Evolutionary conservation across 345 rosid species (phyloP).

Genomic region (Limnanthes douglasii): DNA sequence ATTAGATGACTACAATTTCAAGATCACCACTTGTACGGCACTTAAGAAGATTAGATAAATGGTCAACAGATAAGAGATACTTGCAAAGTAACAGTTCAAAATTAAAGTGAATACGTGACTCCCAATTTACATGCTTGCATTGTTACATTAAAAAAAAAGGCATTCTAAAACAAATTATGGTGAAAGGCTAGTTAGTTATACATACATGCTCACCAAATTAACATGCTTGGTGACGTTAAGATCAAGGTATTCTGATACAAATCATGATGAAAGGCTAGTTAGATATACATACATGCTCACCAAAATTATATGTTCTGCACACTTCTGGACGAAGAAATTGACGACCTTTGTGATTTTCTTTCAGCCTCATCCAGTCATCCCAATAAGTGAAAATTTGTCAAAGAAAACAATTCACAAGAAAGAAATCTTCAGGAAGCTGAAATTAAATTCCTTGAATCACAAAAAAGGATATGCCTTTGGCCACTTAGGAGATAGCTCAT

Average conservation of each 20-base stretch:
- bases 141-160: too few relatives aligned
- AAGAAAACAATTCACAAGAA: conserved; percentile 24
- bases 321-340: conserved; percentile 95
- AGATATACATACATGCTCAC: conserved; percentile 70
- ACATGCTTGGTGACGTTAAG: background rate
- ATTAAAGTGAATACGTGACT: too few relatives aligned
- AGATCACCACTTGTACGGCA: too few relatives aligned
- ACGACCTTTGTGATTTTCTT: conserved; percentile 81
- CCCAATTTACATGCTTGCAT: too few relatives aligned
- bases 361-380: conserved; percentile 98
- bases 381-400: conserved; percentile 73
- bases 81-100: too few relatives aligned
- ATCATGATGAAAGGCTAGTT: conserved; percentile 1
- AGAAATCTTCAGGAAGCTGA: conserved; percentile 6
- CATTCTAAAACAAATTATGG: too few relatives aligned
- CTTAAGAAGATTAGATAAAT: too few relatives aligned
- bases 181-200: too few relatives aligned
- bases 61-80: too few relatives aligned
- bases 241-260: conserved; percentile 1
- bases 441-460: conserved; percentile 6
- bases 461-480: conserved; percentile 93
- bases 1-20: too few relatives aligned
- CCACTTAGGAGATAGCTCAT: conserved; percentile 99
- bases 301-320: conserved; percentile 96
- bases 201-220: too few relatives aligned